Percentiles rank a stretch among this genome's conserved stretches.
Conservation (phyloP, 768 basidiomycete species). For the Naganishia randhawae region DNA sequence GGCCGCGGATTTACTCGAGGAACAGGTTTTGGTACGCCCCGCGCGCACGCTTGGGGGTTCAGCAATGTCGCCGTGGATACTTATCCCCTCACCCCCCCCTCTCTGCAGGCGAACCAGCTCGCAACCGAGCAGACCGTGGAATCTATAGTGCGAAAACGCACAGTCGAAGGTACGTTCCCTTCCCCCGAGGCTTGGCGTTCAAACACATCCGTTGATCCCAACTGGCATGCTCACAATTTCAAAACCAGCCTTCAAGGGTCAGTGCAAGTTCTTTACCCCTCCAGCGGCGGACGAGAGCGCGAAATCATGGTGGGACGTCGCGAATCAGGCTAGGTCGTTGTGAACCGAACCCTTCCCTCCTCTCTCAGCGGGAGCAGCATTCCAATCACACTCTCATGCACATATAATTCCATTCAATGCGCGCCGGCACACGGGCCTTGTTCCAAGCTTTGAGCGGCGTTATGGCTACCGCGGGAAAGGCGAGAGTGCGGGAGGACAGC, state of each 20-base stretch:
- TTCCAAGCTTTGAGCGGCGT: too few relatives aligned
- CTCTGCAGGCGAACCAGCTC: constrained; percentile 45
- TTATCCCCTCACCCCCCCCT: not conserved
- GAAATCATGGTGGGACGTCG: constrained; percentile 46
- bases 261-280: constrained; percentile 46
- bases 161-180: constrained; percentile 43
- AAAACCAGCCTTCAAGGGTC: constrained; percentile 45
- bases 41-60: not conserved
- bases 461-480: too few relatives aligned
- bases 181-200: not conserved
- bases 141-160: constrained; percentile 47
- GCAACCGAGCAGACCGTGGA: constrained; percentile 46
- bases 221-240: not conserved
- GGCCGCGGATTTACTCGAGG: constrained; percentile 37
- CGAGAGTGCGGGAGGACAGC: too few relatives aligned
- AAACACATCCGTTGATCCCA: not conserved
- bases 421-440: too few relatives aligned
- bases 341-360: too few relatives aligned
- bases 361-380: too few relatives aligned
- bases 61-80: not conserved
- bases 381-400: too few relatives aligned
- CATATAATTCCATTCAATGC: too few relatives aligned
- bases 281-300: constrained; percentile 32
- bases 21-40: constrained; percentile 42
- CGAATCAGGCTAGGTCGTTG: constrained; percentile 32